Evolutionary conservation across 371 early-diverging fungal species (phyloP), one percentile per base, ranked within the genome.

Genomic region (Mucor plumbeus): DNA sequence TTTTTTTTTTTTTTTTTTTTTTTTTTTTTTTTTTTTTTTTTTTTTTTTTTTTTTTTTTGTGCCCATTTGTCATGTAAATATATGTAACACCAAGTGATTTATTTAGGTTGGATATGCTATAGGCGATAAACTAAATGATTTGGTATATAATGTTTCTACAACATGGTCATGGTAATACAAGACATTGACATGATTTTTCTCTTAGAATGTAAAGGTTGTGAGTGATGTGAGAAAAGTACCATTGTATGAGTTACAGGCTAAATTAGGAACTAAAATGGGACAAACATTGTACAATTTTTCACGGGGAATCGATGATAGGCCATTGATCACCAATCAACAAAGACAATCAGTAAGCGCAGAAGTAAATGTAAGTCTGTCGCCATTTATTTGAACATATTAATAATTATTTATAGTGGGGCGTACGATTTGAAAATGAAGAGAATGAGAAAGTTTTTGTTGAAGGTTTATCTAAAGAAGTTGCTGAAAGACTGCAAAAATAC

Each of bases 271-370:
- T 19, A 93, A 91, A 67, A 86, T 87, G 5, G 97, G 94, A 0
- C 63, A 71, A 43, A 86, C 79, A 68, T 73, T 93, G 0, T 88
- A 87, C 55, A 76, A 87, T 36, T 86, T 76, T 67, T 82, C 90
- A 54, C 76, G 90, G 17, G 97, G 97, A 3, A 85, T 91, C n/a
- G 96, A 96, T 71, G 74, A 85, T 10, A 87, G 94, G 0, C 79
- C 79, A 0, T 70, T 95, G 14, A 80, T 82, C 13, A 80, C 76
- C 0, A 81, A 86, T 47, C 88, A 89, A 61, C 73, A 84, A 10
- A 84, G 95, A 19, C 92, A 92, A 71, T 86, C 88, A 14, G 90
- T 96, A 38, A 92, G 94, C 41, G 93, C 92, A 0, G 91, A 89
- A 67, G 85, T 90, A 4, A 84, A 84, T 63, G 81, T 79, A 76